phyloP scores from a whole-genome alignment of 176 grass and related monocot species.

The Lolium rigidum region DNA sequence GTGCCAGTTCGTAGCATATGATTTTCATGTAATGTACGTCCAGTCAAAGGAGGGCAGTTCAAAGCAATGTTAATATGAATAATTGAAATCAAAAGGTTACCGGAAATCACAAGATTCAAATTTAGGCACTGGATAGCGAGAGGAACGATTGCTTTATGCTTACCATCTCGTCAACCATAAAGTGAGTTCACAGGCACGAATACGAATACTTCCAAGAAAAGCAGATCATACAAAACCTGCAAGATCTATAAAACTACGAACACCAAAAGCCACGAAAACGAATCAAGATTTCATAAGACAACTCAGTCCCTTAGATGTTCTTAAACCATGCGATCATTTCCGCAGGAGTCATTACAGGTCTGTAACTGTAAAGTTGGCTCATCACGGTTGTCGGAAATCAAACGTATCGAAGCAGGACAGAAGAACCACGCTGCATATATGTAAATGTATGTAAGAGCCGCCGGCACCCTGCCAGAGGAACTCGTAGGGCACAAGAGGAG shows the following conservation, averaged over 20 bases:
- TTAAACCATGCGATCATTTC: conserved; percentile 73
- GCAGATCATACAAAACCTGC: neutral
- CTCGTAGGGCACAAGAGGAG: conserved; percentile 23
- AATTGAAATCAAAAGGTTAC: too few relatives aligned
- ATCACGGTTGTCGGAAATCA: conserved; percentile 36
- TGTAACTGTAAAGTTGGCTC: conserved; percentile 47
- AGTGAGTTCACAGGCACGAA: conserved; percentile 18
- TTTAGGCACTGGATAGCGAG: conserved; percentile 67
- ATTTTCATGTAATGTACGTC: too few relatives aligned
- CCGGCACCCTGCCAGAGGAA: conserved; percentile 4
- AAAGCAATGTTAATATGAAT: too few relatives aligned
- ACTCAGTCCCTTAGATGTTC: conserved; percentile 87
- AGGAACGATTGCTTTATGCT: conserved; percentile 51
- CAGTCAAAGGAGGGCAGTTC: too few relatives aligned
- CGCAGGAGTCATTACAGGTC: conserved; percentile 89
- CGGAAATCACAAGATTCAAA: too few relatives aligned
- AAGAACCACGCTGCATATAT: neutral
- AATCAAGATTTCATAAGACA: neutral
- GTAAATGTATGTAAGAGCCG: conserved; percentile 70
- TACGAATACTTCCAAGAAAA: conserved; percentile 29
- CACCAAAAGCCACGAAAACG: accelerated
- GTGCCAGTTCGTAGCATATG: too few relatives aligned
- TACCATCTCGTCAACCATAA: conserved; percentile 21
- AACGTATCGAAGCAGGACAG: neutral
- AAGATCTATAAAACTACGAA: accelerated